Evolutionary conservation across 495 filamentous ascomycete genomes (phyloP).

Genomic region (Hyaloscypha bicolor): DNA sequence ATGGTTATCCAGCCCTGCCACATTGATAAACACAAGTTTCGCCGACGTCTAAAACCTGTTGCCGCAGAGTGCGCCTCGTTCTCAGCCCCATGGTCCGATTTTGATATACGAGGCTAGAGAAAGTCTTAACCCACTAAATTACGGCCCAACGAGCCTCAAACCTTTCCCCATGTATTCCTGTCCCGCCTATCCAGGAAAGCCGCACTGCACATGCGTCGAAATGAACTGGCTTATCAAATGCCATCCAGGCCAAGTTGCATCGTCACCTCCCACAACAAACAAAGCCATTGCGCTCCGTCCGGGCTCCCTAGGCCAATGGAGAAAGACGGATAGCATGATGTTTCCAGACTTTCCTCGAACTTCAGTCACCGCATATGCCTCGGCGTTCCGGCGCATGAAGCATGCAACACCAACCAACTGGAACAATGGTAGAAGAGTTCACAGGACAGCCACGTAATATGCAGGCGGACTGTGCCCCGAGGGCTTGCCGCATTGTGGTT

Average conservation of each 20-base stretch:
- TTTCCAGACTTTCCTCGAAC: background rate
- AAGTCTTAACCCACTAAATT: background rate
- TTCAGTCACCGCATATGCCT: background rate
- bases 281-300: too few species aligned
- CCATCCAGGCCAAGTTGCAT: background rate
- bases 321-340: background rate
- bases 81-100: background rate
- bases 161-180: background rate
- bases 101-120: background rate
- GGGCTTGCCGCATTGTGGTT: background rate
- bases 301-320: background rate
- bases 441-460: background rate
- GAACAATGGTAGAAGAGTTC: background rate
- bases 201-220: background rate
- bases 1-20: background rate
- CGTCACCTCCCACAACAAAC: too few species aligned
- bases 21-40: background rate
- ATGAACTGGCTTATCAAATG: background rate
- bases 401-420: background rate
- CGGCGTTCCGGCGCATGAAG: background rate
- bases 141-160: background rate
- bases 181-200: background rate
- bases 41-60: background rate
- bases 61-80: background rate
- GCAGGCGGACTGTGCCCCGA: background rate